Evolutionary conservation across 1,139 yeast genomes (phyloP), one percentile per base, ranked within the genome.

Genomic region (Hansenula sp.): DNA sequence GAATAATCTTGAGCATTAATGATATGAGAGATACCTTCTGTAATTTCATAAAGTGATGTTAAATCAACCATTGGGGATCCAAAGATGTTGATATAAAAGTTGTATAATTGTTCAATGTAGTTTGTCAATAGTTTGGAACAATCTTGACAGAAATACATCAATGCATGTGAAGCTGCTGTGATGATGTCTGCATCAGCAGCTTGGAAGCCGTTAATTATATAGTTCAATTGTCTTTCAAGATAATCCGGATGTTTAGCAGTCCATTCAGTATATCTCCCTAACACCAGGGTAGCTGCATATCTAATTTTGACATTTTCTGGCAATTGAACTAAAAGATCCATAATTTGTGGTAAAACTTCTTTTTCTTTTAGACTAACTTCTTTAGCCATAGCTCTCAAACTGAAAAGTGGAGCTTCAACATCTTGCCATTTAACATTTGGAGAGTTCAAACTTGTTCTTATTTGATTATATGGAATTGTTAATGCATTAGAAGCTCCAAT

Each of bases 241-340:
- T 72, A 84, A 46, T 86, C 82, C 1, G 95, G 88, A 62, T 92
- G 94, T 48, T 77, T 74, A 6, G 90, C 71, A 0, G 97, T 88
- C 97, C 98, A 94, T 63, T 84, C 90, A 2, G 97, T 87, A 61
- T 92, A 92, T 53, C 98, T 73, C 9, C 98, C 98, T 37, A 94
- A 68, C 1, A 92, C 96, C 53, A 92, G 71, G 0, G 96, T 88
- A 1, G 96, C 92, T 3, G 97, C 95, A 55, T 92, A 92, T 57
- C 96, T 73, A 42, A 92, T 78, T 58, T 88, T 87, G 18, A 85
- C 82, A 56, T 88, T 92, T 52, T 86, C 94, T 0, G 97, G 97
- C 38, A 89, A 66, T 53, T 77, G 78, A 20, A 81, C 75, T 36
- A 87, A 65, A 45, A 72, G 63, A 36, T 77, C 72, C 95, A 90